Evolutionary conservation across 495 filamentous ascomycete genomes (phyloP), one percentile per base, ranked within the genome.

Genomic region (Xylaria curta): DNA sequence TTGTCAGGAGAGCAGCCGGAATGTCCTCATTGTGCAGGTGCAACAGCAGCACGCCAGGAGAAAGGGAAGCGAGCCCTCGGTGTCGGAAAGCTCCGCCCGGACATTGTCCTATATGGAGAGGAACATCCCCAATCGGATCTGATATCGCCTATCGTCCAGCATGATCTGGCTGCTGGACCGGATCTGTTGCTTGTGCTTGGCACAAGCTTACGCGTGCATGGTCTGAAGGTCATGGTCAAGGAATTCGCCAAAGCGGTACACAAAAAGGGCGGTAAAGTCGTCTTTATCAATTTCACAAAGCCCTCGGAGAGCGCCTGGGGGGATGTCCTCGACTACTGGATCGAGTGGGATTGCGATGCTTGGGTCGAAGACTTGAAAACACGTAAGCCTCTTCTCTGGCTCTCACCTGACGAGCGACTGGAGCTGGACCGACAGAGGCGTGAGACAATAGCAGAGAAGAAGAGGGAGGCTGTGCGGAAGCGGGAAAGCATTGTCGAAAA

Each of bases 221-320:
- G 91, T 0, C 80, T 93, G 6, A 91, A 91, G 75, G 82, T 87
- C 1, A 85, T 93, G 76, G 87, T 92, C 5, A 88, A 83, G 74
- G 89, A 91, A 66, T 92, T 93, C 69, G 88, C 90, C n/a, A 91
- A 89, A 73, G 87, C 90, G 2, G 88, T 92, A 0, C 90, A 92
- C 74, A 87, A 85, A 28, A 86, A 83, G 38, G 86, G 85, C 6
- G 88, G 90, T 49, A 91, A 87, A 58, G 90, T 92, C 1, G 78
- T 92, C 24, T 91, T 92, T 76, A 87, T 92, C 66, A 92, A 92
- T 78, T 84, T 89, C 21, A 90, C 90, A 0, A 90, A 90, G 65
- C 90, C 90, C 0, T 82, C 90, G 0, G 89, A 91, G 65, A 92
- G 90, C 72, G 84, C 83, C 1, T 92, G 90, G 90, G 86, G 88